Evolutionary conservation across 1,284 basidiomycete species (phyloP).

Genomic region (Blastosporella zonata): DNA sequence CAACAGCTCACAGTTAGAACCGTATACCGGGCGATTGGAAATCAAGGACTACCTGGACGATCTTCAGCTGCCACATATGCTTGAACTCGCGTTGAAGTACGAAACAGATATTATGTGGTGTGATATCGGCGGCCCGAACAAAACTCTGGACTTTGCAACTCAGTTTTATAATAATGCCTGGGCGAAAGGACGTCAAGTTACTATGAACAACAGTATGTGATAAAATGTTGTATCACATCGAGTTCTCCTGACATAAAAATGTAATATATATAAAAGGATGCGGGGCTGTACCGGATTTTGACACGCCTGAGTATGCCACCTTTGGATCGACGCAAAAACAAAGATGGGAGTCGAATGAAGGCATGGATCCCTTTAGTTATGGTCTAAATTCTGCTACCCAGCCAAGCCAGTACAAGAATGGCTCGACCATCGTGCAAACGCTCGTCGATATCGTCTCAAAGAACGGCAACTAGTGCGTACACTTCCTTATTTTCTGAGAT

Average conservation of each 20-base stretch:
- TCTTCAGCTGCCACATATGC: conserved; percentile 56
- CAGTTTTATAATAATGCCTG: conserved; percentile 51
- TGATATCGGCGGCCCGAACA: conserved; percentile 58
- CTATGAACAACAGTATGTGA: conserved; percentile 53
- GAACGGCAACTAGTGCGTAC: conserved; percentile 50
- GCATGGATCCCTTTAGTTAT: conserved; percentile 48
- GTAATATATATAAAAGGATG: too few relatives aligned
- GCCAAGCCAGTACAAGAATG: conserved; percentile 46
- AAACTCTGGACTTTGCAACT: conserved; percentile 43
- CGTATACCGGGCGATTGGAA: conserved; percentile 49
- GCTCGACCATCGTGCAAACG: conserved; percentile 45
- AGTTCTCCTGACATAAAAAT: too few relatives aligned
- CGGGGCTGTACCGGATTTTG: conserved; percentile 46
- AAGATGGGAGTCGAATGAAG: conserved; percentile 57
- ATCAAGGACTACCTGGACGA: conserved; percentile 53
- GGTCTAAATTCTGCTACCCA: conserved; percentile 42
- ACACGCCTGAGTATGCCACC: conserved; percentile 55
- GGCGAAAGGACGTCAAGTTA: conserved; percentile 48
- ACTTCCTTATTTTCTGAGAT: background rate
- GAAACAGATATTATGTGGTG: conserved; percentile 62
- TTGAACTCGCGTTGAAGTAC: conserved; percentile 47
- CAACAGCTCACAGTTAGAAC: conserved; percentile 45
- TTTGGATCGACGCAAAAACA: conserved; percentile 47
- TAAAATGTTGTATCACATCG: background rate
- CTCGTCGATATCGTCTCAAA: conserved; percentile 55